These are phyloP conservation scores for Penstemon davidsonii DNA, from an alignment of 257 asterid species.

Conservation along the genomic window DNA sequence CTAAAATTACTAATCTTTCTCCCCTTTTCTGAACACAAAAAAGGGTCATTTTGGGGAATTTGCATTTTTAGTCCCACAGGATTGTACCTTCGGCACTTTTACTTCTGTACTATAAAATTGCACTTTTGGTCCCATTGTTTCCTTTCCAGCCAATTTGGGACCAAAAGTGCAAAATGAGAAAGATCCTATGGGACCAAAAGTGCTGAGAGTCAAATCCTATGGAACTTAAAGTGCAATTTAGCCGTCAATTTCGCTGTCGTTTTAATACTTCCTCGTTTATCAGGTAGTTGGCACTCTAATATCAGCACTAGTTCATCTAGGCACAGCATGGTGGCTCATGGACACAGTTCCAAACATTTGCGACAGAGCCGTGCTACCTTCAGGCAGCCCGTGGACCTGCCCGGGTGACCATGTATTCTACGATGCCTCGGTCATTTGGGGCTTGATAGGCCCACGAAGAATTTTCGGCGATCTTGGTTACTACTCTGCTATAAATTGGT, in stretches of 20 bases:
- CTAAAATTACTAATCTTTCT: too few relatives aligned
- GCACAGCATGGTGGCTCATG: conserved; percentile 98
- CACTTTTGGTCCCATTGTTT: too few relatives aligned
- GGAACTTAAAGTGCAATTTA: too few relatives aligned
- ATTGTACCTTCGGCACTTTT: too few relatives aligned
- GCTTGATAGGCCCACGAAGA: conserved; percentile 77
- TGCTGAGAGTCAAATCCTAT: too few relatives aligned
- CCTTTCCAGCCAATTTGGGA: too few relatives aligned
- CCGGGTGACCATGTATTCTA: conserved; percentile 85
- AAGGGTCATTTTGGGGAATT: too few relatives aligned
- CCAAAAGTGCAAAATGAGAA: too few relatives aligned
- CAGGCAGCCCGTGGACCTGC: conserved; percentile 90
- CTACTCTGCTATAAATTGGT: conserved; percentile 73
- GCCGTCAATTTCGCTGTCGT: not conserved
- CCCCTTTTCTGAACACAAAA: too few relatives aligned
- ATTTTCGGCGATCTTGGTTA: conserved; percentile 74
- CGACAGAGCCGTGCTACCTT: conserved; percentile 60
- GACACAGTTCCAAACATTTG: conserved; percentile 77
- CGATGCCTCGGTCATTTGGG: conserved; percentile 88
- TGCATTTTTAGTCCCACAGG: too few relatives aligned
- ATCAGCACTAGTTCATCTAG: conserved; percentile 70
- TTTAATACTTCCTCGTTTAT: conserved; percentile 13
- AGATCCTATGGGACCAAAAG: too few relatives aligned
- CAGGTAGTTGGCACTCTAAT: conserved; percentile 82
- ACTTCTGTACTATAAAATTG: too few relatives aligned